phyloP scores from a whole-genome alignment of 2,329 filamentous ascomycete genomes.

The Fulvia fulva region DNA sequence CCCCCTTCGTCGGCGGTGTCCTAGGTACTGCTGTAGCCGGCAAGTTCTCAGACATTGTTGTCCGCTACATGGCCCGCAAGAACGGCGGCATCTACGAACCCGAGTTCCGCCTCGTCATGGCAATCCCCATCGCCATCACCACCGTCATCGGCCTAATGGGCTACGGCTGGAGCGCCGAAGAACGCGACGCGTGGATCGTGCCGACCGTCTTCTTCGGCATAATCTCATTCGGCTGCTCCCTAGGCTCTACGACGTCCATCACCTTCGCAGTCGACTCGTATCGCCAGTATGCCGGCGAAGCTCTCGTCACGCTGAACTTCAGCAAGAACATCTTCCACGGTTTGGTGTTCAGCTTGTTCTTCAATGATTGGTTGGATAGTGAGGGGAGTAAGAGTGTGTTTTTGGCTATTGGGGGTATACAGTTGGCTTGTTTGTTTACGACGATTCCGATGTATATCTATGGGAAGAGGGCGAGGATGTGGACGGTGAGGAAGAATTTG shows the following conservation, averaged over 20 bases:
- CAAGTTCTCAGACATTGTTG: slow-evolving; percentile 79
- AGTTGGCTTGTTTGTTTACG: slow-evolving; percentile 67
- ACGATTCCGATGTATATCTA: slow-evolving; percentile 93
- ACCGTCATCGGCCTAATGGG: slow-evolving; percentile 88
- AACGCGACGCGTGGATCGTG: slow-evolving; percentile 77
- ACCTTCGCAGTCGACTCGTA: slow-evolving; percentile 95
- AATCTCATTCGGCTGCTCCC: slow-evolving; percentile 84
- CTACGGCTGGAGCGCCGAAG: slow-evolving; percentile 86
- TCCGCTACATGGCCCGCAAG: slow-evolving; percentile 72
- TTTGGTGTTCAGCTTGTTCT: slow-evolving; percentile 81
- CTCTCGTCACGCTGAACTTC: slow-evolving; percentile 90
- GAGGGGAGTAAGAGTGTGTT: slow-evolving; percentile 77
- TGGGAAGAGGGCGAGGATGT: slow-evolving; percentile 87
- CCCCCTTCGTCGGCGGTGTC: slow-evolving; percentile 82
- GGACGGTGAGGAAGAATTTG: slow-evolving; percentile 80
- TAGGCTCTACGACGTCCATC: slow-evolving; percentile 86
- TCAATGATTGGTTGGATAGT: slow-evolving; percentile 73
- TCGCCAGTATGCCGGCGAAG: slow-evolving; percentile 87
- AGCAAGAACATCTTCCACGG: slow-evolving; percentile 92
- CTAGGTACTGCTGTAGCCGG: slow-evolving; percentile 90
- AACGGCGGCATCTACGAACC: slow-evolving; percentile 96
- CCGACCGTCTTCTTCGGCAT: slow-evolving; percentile 91
- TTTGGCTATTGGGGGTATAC: slow-evolving; percentile 78
- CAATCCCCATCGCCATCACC: slow-evolving; percentile 68
- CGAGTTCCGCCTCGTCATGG: slow-evolving; percentile 89